Percentiles rank a stretch among this genome's conserved stretches.
phyloP scores from a whole-genome alignment of 1,284 basidiomycete species.

The Pterula multifida region DNA sequence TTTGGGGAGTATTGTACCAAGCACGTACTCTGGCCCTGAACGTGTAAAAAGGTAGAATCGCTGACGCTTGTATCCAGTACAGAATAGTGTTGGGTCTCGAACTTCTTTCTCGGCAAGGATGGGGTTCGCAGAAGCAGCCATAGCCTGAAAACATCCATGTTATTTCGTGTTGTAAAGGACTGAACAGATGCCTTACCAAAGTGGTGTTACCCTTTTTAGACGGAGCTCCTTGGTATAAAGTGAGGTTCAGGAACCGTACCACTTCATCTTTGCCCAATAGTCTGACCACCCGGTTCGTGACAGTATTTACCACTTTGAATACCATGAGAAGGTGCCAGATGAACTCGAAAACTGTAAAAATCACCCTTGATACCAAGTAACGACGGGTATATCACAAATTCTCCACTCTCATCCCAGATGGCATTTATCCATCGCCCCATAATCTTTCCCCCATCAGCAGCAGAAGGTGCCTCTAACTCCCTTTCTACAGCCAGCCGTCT shows the following conservation, averaged over 20 bases:
- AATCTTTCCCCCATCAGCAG: constrained; percentile 41
- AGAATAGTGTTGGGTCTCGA: constrained; percentile 88
- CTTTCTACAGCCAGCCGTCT: constrained; percentile 84
- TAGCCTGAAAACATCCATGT: constrained; percentile 41
- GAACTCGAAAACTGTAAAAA: constrained; percentile 10
- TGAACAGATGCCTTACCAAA: constrained; percentile 34
- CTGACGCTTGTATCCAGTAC: constrained; percentile 85
- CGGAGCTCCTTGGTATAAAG: constrained; percentile 89
- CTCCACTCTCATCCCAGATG: constrained; percentile 94
- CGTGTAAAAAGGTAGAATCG: constrained; percentile 97
- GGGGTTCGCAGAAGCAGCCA: constrained; percentile 93
- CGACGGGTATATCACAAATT: constrained; percentile 89
- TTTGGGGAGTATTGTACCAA: constrained; percentile 3
- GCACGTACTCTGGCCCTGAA: constrained; percentile 75
- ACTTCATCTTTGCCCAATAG: constrained; percentile 93
- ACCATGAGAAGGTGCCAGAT: background rate
- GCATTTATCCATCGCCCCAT: constrained; percentile 74
- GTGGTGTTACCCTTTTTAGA: constrained; percentile 80
- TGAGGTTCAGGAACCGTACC: constrained; percentile 81
- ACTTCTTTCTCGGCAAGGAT: constrained; percentile 75
- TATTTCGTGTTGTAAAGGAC: background rate
- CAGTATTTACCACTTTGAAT: constrained; percentile 76
- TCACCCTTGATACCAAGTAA: constrained; percentile 91
- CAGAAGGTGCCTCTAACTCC: constrained; percentile 74
- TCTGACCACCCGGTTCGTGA: constrained; percentile 87